phyloP scores from a whole-genome alignment of 345 rosid genomes.

The Iberis pinnata region DNA sequence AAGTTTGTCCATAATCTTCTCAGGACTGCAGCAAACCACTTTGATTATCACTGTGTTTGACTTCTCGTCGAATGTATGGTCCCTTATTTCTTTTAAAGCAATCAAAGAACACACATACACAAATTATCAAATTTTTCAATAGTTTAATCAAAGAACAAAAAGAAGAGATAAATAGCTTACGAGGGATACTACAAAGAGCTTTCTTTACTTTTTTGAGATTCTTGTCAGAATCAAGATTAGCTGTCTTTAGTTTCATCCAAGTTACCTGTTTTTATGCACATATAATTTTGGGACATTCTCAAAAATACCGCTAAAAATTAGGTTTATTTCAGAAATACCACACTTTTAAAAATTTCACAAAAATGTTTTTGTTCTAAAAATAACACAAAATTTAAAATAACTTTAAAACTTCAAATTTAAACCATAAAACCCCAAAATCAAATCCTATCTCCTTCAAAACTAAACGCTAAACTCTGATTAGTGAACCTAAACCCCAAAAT shows the following conservation, averaged over 20 bases:
- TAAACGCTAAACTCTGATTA: too few species aligned
- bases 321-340: too few species aligned
- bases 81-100: slow-evolving; percentile 43
- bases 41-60: slow-evolving; percentile 48
- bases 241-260: background rate
- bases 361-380: too few species aligned
- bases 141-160: slow-evolving; percentile 17
- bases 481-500: too few species aligned
- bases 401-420: too few species aligned
- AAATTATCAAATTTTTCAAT: slow-evolving; percentile 26
- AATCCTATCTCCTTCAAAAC: too few species aligned
- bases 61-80: slow-evolving; percentile 49
- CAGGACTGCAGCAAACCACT: slow-evolving; percentile 64
- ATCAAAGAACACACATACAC: slow-evolving; percentile 25
- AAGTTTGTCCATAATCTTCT: slow-evolving; percentile 42
- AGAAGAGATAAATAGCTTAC: background rate
- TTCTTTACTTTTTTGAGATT: background rate
- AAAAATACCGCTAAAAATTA: too few species aligned
- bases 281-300: too few species aligned
- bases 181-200: background rate
- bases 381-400: too few species aligned
- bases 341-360: too few species aligned
- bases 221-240: background rate
- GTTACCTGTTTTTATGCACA: background rate
- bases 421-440: too few species aligned